Evolutionary conservation across 2,329 filamentous ascomycete genomes (phyloP).

Genomic region (Sporothrix brunneoviolacea): DNA sequence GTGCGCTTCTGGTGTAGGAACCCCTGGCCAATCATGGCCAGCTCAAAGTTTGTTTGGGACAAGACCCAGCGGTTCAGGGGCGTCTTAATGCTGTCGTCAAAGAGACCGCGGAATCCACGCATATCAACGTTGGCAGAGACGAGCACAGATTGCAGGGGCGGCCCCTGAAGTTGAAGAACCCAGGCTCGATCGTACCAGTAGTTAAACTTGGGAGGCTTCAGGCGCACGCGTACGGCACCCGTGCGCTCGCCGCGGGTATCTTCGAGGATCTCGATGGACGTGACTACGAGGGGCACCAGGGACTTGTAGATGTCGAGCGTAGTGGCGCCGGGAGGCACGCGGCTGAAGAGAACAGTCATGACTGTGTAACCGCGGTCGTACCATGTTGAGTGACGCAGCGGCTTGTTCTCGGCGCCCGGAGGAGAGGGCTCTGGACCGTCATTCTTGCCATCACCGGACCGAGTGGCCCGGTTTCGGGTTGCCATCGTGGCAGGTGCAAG

Average conservation of each 20-base stretch:
- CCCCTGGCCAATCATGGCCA: slow-evolving; percentile 54
- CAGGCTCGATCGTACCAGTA: slow-evolving; percentile 41
- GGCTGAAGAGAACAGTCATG: slow-evolving; percentile 28
- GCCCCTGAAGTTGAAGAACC: slow-evolving; percentile 2
- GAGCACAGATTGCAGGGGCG: not conserved
- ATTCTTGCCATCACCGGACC: not conserved
- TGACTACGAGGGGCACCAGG: slow-evolving; percentile 30
- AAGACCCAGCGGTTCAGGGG: slow-evolving; percentile 19
- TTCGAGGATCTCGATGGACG: slow-evolving; percentile 50
- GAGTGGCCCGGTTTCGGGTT: too few species aligned
- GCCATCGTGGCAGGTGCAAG: too few species aligned
- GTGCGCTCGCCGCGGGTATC: slow-evolving; percentile 31
- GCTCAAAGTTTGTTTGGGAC: slow-evolving; percentile 33
- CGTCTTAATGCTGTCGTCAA: slow-evolving; percentile 11
- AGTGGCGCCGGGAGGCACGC: slow-evolving; percentile 26
- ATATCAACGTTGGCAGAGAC: slow-evolving; percentile 12
- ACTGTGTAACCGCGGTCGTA: not conserved
- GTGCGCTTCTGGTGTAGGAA: slow-evolving; percentile 44
- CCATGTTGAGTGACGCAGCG: not conserved
- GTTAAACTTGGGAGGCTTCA: slow-evolving; percentile 44
- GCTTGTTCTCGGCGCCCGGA: slow-evolving; percentile 11
- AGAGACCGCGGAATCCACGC: slow-evolving; percentile 3
- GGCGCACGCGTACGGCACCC: slow-evolving; percentile 43
- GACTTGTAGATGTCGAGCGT: slow-evolving; percentile 42
- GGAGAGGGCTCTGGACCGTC: not conserved